A percentile compares a stretch with the other conserved stretches of the same genome.
Evolutionary conservation across 2,329 filamentous ascomycete genomes (phyloP).

Genomic region (Penicillium capsulatum): DNA sequence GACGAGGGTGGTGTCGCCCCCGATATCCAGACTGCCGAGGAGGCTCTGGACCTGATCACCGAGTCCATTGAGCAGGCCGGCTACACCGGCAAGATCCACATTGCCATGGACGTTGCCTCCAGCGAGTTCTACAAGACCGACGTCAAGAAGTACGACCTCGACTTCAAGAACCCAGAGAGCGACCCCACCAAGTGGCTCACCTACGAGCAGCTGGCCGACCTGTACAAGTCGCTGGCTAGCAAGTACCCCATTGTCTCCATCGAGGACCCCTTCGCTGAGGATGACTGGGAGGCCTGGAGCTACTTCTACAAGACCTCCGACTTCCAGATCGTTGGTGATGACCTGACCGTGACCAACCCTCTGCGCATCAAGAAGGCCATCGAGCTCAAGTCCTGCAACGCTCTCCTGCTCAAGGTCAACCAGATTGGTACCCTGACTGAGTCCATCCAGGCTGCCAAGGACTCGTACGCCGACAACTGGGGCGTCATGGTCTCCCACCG

Average conservation of each 20-base stretch:
- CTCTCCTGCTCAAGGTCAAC: slow-evolving; percentile 98
- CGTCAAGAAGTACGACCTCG: slow-evolving; percentile 98
- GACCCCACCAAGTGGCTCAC: slow-evolving; percentile 97
- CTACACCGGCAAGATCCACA: slow-evolving; percentile 94
- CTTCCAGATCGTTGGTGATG: slow-evolving; percentile 97
- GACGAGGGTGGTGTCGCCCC: slow-evolving; percentile 99
- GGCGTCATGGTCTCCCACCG: slow-evolving; percentile 99
- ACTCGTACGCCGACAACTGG: slow-evolving; percentile 93
- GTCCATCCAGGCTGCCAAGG: slow-evolving; percentile 98
- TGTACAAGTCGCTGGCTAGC: slow-evolving; percentile 80
- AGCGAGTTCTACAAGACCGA: slow-evolving; percentile 99
- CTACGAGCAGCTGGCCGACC: slow-evolving; percentile 90
- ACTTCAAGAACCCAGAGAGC: slow-evolving; percentile 99
- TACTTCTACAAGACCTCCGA: slow-evolving; percentile 99
- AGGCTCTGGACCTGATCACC: slow-evolving; percentile 94
- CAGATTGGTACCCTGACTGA: slow-evolving; percentile 98
- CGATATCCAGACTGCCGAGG: slow-evolving; percentile 94
- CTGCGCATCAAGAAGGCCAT: slow-evolving; percentile 99
- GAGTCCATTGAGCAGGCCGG: slow-evolving; percentile 91
- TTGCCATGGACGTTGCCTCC: slow-evolving; percentile 98
- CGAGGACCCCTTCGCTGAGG: slow-evolving; percentile 98
- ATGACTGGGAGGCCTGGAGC: slow-evolving; percentile 99
- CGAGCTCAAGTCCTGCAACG: slow-evolving; percentile 97
- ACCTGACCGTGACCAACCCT: slow-evolving; percentile 98
- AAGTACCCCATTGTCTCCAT: slow-evolving; percentile 99